Evolutionary conservation across 148 eudicot genomes (phyloP), one percentile per base, ranked within the genome.

Genomic region (Rhododendron molle): DNA sequence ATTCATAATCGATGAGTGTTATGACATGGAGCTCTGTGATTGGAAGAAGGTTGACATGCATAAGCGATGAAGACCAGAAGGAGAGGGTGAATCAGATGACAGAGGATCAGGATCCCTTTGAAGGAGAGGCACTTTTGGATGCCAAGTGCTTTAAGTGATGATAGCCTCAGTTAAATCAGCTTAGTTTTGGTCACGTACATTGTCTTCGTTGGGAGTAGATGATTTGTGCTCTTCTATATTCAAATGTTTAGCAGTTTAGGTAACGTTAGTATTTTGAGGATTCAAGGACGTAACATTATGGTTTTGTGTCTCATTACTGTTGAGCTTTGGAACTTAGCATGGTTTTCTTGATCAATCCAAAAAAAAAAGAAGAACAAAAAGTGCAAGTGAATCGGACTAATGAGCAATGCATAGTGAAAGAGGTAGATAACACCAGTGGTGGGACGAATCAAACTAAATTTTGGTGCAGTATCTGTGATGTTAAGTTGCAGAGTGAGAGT

Each of bases 21-120:
- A 87, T 32, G 90, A 90, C 84, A 90, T 88, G 92, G 92, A 88
- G 62, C 84, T 90, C 28, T 90, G 85, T 34, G 90, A 90, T 40
- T 88, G 92, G 90, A 85, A 43, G 34, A 83, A 90, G 87, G 92
- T 88, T 5, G 92, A 90, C 80, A n/a, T n/a, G n/a, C n/a, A 69
- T 90, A 80, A 85, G 40, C 20, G 89, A 90, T 78, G 90, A 88
- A 81, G 92, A 89, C 50, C 92, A 90, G 47, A 90, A 88, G 87
- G 92, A 90, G 76, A 88, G 89, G 21, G 92, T 83, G 3, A 90
- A 20, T 52, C 92, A 88, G 76, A 88, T 90, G 92, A 90, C 87
- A 65, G 92, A 88, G 81, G 92, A 90, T 81, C 81, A 84, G 21
- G 92, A 88, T 82, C 92, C 90, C 47, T 90, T 90, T 13, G 89